Percentiles rank a stretch among this genome's conserved stretches.
phyloP scores from a whole-genome alignment of 768 basidiomycete genomes.

The Auriscalpium orientale region DNA sequence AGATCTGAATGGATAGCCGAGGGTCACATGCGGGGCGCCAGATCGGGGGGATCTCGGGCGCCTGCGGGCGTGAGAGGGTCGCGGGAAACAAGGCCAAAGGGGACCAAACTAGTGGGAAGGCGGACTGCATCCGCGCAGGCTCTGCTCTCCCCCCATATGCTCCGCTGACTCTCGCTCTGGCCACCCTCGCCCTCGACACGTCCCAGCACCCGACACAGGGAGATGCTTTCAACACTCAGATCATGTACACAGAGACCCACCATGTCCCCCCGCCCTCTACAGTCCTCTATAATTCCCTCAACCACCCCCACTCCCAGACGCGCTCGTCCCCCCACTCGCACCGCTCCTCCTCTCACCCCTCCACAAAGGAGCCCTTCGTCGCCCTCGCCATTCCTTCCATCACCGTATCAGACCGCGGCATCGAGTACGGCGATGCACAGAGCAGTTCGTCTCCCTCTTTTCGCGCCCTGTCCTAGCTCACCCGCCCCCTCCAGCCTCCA shows the following conservation, averaged over 20 bases:
- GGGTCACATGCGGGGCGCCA: too few relatives aligned
- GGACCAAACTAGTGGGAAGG: neutral
- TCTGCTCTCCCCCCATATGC: conserved; percentile 26
- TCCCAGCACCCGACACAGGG: conserved; percentile 11
- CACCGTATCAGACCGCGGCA: conserved; percentile 57
- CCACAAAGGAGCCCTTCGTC: conserved; percentile 50
- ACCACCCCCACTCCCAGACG: conserved; percentile 39
- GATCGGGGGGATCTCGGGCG: too few relatives aligned
- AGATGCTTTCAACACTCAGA: conserved; percentile 45
- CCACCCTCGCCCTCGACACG: conserved; percentile 22
- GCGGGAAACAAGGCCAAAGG: neutral
- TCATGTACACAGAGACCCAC: conserved; percentile 37
- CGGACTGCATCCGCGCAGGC: conserved; percentile 2
- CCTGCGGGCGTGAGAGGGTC: neutral
- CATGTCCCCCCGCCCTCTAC: conserved; percentile 3
- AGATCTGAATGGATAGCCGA: too few relatives aligned
- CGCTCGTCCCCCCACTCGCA: neutral
- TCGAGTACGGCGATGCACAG: conserved; percentile 56
- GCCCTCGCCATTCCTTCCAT: conserved; percentile 74
- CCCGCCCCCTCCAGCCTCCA: conserved; percentile 47
- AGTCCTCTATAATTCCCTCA: conserved; percentile 21
- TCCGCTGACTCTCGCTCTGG: conserved; percentile 33
- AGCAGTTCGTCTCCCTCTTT: conserved; percentile 6
- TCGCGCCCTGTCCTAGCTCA: neutral
- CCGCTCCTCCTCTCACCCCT: conserved; percentile 12